phyloP scores from a whole-genome alignment of 345 rosid species.

The Dipteronia dyeriana region DNA sequence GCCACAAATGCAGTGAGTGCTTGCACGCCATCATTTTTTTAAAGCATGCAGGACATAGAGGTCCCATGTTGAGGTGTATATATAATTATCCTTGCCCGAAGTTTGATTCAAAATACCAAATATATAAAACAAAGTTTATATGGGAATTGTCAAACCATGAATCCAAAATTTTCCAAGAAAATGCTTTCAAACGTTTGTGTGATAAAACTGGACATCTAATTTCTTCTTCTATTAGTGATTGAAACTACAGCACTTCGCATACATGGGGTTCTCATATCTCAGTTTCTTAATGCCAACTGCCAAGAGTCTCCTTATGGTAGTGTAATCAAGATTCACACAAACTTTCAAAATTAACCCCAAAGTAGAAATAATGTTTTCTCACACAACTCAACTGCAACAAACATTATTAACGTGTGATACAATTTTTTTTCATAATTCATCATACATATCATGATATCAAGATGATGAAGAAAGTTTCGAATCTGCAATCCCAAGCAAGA shows the following conservation, averaged over 20 bases:
- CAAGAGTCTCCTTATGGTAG: too few species aligned
- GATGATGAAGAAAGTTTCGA: not conserved
- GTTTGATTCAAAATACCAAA: not conserved
- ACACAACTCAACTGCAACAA: not conserved
- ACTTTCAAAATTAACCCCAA: not conserved
- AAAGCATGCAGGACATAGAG: not conserved
- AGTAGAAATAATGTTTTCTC: not conserved
- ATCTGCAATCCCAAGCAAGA: not conserved
- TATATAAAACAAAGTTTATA: not conserved
- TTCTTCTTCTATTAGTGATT: not conserved
- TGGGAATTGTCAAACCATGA: not conserved
- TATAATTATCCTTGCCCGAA: not conserved
- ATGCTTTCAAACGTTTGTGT: not conserved
- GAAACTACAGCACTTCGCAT: not conserved
- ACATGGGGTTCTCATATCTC: not conserved
- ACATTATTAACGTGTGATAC: not conserved
- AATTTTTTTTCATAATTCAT: constrained; percentile 18
- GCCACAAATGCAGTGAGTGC: not conserved
- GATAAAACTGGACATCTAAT: too few species aligned
- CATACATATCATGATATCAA: not conserved
- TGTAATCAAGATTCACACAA: not conserved
- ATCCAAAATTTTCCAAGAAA: not conserved
- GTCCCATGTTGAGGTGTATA: not conserved
- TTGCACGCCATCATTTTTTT: not conserved
- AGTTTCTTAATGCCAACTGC: not conserved